phyloP scores from a whole-genome alignment of 2,329 filamentous ascomycete species.

The Colletotrichum spaethianum region DNA sequence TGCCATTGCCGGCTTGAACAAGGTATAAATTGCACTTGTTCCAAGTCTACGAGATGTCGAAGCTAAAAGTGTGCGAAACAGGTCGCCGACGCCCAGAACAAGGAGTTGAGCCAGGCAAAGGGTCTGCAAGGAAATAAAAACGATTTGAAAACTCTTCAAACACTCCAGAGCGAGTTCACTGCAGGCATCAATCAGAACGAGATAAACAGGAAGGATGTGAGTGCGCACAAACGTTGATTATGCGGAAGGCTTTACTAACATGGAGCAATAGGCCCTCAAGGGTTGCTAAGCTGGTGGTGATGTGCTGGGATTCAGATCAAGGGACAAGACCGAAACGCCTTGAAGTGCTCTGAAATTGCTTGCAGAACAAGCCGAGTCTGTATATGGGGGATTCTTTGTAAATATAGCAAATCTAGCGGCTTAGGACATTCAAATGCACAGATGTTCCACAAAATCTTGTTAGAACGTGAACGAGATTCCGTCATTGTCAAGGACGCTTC shows the following conservation, averaged over 20 bases:
- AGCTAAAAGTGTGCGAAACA: background rate
- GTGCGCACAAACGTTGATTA: background rate
- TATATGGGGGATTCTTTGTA: background rate
- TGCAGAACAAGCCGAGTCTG: background rate
- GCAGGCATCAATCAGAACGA: constrained; percentile 43
- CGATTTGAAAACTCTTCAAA: background rate
- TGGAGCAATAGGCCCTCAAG: background rate
- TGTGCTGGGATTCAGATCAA: background rate
- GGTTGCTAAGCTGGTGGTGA: background rate
- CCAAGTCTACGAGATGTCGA: background rate
- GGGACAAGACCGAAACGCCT: background rate
- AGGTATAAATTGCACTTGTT: constrained; percentile 6
- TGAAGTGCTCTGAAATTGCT: background rate
- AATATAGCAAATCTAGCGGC: constrained; percentile 1
- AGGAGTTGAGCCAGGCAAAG: constrained; percentile 15
- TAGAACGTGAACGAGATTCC: no score
- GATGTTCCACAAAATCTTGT: no score
- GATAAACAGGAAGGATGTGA: constrained; percentile 23
- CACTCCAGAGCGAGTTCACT: constrained; percentile 37
- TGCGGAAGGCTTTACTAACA: background rate
- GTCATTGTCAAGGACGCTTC: no score
- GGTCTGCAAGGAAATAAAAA: constrained; percentile 4
- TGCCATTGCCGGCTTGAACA: constrained; percentile 41
- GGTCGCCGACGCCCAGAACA: constrained; percentile 22
- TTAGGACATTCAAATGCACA: background rate